These are phyloP conservation scores for Aspergillus ostianus DNA, from an alignment of 495 filamentous ascomycete genomes.

Conservation along the genomic window DNA sequence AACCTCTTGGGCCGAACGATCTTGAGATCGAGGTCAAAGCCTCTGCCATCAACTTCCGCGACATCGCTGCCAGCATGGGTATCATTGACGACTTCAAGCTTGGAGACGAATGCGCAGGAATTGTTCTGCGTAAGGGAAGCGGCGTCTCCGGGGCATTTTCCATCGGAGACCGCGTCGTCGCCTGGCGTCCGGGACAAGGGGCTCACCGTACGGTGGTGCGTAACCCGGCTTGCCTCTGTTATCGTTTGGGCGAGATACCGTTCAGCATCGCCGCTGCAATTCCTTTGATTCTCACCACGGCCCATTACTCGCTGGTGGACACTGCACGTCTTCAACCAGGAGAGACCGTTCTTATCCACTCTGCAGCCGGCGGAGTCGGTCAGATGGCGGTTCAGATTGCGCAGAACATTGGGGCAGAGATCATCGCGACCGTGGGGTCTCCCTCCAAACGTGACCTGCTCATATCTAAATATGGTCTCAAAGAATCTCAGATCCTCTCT, in stretches of 20 bases:
- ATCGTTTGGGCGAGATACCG: background rate
- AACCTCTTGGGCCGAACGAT: background rate
- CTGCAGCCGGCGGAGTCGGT: conserved; percentile 54
- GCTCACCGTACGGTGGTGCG: conserved; percentile 1
- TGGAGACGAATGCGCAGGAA: conserved; percentile 1
- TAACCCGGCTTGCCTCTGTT: background rate
- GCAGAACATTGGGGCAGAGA: conserved; percentile 51
- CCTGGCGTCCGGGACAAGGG: background rate
- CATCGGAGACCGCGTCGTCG: background rate
- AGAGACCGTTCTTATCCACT: conserved; percentile 57
- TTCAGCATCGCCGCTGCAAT: conserved; percentile 3
- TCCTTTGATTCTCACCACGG: background rate
- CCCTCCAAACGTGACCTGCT: conserved; percentile 52
- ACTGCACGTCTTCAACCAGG: conserved; percentile 19
- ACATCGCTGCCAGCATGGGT: conserved; percentile 1
- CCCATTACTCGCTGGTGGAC: conserved; percentile 1
- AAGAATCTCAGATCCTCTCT: conserved; percentile 54
- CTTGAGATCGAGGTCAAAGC: conserved; percentile 4
- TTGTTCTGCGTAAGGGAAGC: background rate
- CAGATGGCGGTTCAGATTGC: conserved; percentile 61
- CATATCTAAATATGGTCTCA: conserved; percentile 44
- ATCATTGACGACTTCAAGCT: conserved; percentile 2
- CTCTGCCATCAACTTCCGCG: conserved; percentile 1
- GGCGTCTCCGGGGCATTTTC: background rate
- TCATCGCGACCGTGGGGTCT: conserved; percentile 52